Conservation (phyloP, 2,329 filamentous ascomycete species). For the Thielaviopsis punctulata region DNA sequence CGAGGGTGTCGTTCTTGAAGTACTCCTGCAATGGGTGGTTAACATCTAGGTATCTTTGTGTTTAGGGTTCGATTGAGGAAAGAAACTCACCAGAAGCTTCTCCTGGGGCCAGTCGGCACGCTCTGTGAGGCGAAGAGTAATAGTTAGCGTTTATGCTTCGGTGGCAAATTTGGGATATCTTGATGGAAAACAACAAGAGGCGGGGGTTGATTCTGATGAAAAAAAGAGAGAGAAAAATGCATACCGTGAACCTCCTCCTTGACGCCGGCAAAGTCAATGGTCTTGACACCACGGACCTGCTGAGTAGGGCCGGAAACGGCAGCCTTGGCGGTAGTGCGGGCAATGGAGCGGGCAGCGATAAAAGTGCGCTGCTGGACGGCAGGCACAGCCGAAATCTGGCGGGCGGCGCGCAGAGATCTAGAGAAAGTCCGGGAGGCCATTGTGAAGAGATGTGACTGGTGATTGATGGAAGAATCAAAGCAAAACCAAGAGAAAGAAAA, state of each 20-base stretch:
- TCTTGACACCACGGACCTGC: slow-evolving; percentile 85
- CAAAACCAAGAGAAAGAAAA: slow-evolving; percentile 7
- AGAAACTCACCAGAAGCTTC: slow-evolving; percentile 73
- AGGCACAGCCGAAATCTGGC: slow-evolving; percentile 41
- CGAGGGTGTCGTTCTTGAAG: slow-evolving; percentile 99
- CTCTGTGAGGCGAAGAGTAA: slow-evolving; percentile 37
- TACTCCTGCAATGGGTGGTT: slow-evolving; percentile 47
- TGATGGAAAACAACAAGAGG: no score
- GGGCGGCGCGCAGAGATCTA: slow-evolving; percentile 46
- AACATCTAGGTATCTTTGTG: not conserved
- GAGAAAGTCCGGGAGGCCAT: slow-evolving; percentile 68
- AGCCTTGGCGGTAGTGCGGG: slow-evolving; percentile 35
- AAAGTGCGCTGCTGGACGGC: slow-evolving; percentile 45
- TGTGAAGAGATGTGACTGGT: slow-evolving; percentile 19
- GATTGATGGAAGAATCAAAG: slow-evolving; percentile 13
- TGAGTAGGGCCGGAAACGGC: slow-evolving; percentile 35
- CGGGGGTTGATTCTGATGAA: not conserved
- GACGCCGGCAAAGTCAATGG: slow-evolving; percentile 91
- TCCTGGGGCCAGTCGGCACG: slow-evolving; percentile 96
- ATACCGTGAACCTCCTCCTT: slow-evolving; percentile 90
- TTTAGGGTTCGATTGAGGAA: not conserved
- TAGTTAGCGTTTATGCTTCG: slow-evolving; percentile 2
- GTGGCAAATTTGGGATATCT: not conserved
- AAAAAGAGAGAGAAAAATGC: slow-evolving; percentile 17
- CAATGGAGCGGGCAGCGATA: slow-evolving; percentile 39